A percentile compares a stretch with the other conserved stretches of the same genome.
phyloP scores from a whole-genome alignment of 306 rosid genomes.

The apple (Malus domestica) region ASM211411v1 NC_041800.1:20714733-20715232 shows the following conservation, averaged over 20 bases:
- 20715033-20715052: no score
- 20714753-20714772: background rate
- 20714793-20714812: background rate
- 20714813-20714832: background rate
- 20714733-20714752: background rate
- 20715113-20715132: no score
- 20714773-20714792: background rate
- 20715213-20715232: no score
- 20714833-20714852: constrained; percentile 13
- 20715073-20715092: no score
- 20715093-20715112: no score
- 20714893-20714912: background rate
- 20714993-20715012: no score
- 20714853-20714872: background rate
- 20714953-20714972: background rate
- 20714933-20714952: background rate
- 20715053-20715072: no score
- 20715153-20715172: no score
- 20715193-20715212: no score
- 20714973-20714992: background rate
- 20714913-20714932: background rate
- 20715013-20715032: no score
- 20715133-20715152: no score
- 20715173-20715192: no score
- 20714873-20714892: background rate